Evolutionary conservation across 805 yeast species (phyloP).

Genomic region (Candida multigemmis): DNA sequence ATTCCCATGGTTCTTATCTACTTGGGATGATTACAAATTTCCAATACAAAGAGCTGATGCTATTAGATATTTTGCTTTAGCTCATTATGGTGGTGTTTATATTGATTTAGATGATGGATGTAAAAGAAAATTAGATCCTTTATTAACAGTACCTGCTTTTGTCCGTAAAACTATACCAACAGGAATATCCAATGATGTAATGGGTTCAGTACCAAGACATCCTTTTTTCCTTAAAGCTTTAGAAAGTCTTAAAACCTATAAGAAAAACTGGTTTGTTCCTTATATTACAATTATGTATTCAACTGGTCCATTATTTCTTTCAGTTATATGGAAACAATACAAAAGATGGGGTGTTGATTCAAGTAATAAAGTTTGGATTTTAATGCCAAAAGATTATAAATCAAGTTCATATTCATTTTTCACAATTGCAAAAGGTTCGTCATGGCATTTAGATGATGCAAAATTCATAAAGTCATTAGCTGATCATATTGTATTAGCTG

Average conservation of each 20-base stretch:
- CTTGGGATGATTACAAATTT: slow-evolving; percentile 70
- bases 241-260: slow-evolving; percentile 51
- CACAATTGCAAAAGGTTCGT: slow-evolving; percentile 70
- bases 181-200: slow-evolving; percentile 86
- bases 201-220: slow-evolving; percentile 83
- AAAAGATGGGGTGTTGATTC: slow-evolving; percentile 71
- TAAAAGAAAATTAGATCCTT: slow-evolving; percentile 66
- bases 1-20: slow-evolving; percentile 78
- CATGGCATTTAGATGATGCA: slow-evolving; percentile 92
- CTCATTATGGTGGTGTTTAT: slow-evolving; percentile 83
- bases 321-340: slow-evolving; percentile 82
- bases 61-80: slow-evolving; percentile 75
- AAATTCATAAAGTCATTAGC: slow-evolving; percentile 65
- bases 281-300: slow-evolving; percentile 88
- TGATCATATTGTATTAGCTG: slow-evolving; percentile 64
- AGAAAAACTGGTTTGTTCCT: slow-evolving; percentile 71
- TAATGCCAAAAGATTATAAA: slow-evolving; percentile 69
- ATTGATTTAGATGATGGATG: slow-evolving; percentile 90
- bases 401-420: slow-evolving; percentile 55
- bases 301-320: slow-evolving; percentile 84
- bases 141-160: slow-evolving; percentile 75
- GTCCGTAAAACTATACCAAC: slow-evolving; percentile 83
- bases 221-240: slow-evolving; percentile 73
- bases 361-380: slow-evolving; percentile 55
- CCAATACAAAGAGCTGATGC: slow-evolving; percentile 90